These are phyloP conservation scores for Calophaca sinica DNA, from an alignment of 306 rosid species.

Conservation along the genomic window DNA sequence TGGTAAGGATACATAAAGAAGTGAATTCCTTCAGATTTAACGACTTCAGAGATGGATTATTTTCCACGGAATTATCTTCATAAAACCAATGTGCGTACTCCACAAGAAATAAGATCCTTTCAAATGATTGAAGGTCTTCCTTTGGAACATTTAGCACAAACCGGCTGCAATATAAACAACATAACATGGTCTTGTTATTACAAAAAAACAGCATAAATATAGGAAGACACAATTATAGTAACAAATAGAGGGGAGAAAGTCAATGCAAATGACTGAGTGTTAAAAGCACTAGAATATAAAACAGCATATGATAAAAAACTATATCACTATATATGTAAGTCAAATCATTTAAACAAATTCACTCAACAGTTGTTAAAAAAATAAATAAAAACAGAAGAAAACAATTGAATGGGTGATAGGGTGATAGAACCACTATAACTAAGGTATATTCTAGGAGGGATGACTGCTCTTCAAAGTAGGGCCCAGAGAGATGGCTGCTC, in stretches of 20 bases:
- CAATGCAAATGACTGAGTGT: slow-evolving; percentile 6
- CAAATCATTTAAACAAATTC: slow-evolving; percentile 29
- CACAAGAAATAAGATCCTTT: slow-evolving; percentile 93
- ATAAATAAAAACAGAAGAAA: background rate
- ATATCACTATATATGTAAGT: background rate
- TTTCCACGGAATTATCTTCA: slow-evolving; percentile 97
- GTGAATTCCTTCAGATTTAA: slow-evolving; percentile 94
- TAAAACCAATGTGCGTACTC: slow-evolving; percentile 99
- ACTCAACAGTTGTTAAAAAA: background rate
- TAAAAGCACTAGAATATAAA: background rate
- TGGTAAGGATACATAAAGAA: slow-evolving; percentile 80
- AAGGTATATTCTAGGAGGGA: background rate
- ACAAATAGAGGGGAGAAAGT: background rate
- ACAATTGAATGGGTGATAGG: background rate
- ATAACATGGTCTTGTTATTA: background rate
- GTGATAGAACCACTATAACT: background rate
- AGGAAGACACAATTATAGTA: background rate
- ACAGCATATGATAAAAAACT: background rate
- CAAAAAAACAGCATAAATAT: background rate
- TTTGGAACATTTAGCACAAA: slow-evolving; percentile 94
- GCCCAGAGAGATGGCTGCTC: too few species aligned
- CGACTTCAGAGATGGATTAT: slow-evolving; percentile 93
- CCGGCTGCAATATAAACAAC: slow-evolving; percentile 68
- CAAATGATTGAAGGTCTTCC: slow-evolving; percentile 98
- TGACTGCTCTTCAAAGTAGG: too few species aligned